phyloP scores from a whole-genome alignment of 2,329 filamentous ascomycete species.

The Pyricularia pennisetigena region DNA sequence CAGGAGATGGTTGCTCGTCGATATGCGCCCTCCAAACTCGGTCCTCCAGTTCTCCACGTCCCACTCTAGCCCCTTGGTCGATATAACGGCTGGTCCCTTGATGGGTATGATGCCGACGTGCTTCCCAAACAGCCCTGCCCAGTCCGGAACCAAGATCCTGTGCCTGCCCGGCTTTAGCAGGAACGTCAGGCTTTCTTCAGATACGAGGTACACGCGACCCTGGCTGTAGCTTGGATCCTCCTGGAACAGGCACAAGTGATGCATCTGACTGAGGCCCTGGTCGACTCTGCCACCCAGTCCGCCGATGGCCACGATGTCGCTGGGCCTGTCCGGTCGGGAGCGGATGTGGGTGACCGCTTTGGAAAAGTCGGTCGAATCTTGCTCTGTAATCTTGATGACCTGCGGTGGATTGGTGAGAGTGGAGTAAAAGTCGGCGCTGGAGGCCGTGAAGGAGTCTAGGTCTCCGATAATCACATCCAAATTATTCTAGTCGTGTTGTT shows the following conservation, averaged over 20 bases:
- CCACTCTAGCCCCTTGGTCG: constrained; percentile 78
- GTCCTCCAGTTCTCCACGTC: constrained; percentile 78
- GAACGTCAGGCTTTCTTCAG: constrained; percentile 72
- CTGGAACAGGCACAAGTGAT: constrained; percentile 67
- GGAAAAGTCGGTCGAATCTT: constrained; percentile 83
- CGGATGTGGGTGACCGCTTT: constrained; percentile 64
- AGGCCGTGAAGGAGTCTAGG: constrained; percentile 67
- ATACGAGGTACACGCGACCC: constrained; percentile 67
- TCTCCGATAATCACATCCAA: constrained; percentile 78
- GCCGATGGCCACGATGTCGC: constrained; percentile 69
- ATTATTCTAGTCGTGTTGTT: constrained; percentile 25
- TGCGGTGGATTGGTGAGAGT: constrained; percentile 31
- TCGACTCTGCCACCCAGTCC: constrained; percentile 86
- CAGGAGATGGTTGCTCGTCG: constrained; percentile 71
- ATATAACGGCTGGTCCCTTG: constrained; percentile 67
- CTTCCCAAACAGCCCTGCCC: constrained; percentile 53
- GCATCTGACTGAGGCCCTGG: constrained; percentile 80
- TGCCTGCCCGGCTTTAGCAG: constrained; percentile 64
- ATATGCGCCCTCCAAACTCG: constrained; percentile 61
- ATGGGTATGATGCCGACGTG: constrained; percentile 83
- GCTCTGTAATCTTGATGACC: constrained; percentile 64
- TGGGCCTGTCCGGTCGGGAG: constrained; percentile 17
- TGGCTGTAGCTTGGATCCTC: constrained; percentile 33
- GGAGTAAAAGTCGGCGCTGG: constrained; percentile 58
- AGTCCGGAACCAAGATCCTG: constrained; percentile 47